Percentiles rank a stretch among this genome's conserved stretches.
Conservation (phyloP, 2,329 filamentous ascomycete genomes). For the Coniosporium tulheliwenetii region DNA sequence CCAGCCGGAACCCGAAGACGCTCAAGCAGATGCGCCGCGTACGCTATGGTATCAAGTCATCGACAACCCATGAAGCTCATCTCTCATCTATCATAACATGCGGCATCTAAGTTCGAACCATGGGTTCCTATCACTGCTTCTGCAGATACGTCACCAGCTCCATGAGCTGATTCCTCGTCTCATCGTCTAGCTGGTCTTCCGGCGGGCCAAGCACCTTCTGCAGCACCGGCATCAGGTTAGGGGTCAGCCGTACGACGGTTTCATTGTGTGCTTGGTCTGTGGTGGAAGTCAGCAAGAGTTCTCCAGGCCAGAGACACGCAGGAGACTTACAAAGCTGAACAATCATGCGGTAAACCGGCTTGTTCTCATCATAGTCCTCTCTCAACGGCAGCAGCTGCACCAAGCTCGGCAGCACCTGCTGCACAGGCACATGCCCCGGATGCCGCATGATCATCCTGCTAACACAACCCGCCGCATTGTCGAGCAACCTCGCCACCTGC, state of each 20-base stretch:
- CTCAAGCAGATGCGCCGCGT: too few relatives aligned
- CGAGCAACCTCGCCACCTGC: slow-evolving; percentile 68
- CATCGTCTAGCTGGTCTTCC: slow-evolving; percentile 58
- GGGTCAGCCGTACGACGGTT: slow-evolving; percentile 54
- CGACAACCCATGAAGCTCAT: too few relatives aligned
- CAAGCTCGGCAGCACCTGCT: slow-evolving; percentile 67
- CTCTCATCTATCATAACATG: too few relatives aligned
- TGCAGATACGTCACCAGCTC: slow-evolving; percentile 42
- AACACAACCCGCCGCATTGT: slow-evolving; percentile 87
- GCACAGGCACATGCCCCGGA: slow-evolving; percentile 65
- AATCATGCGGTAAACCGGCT: slow-evolving; percentile 81
- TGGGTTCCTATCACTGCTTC: slow-evolving; percentile 8
- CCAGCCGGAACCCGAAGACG: too few relatives aligned
- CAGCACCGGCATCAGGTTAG: slow-evolving; percentile 54
- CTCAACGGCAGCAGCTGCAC: slow-evolving; percentile 69
- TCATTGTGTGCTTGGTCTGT: slow-evolving; percentile 51
- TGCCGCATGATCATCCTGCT: slow-evolving; percentile 84
- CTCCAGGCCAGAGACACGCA: not conserved
- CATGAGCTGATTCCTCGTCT: slow-evolving; percentile 51
- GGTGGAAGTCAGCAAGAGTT: not conserved
- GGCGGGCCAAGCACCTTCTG: slow-evolving; percentile 57
- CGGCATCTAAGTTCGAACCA: too few relatives aligned
- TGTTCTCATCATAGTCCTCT: slow-evolving; percentile 94
- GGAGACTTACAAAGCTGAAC: slow-evolving; percentile 61
- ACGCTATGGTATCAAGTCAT: too few relatives aligned